Conservation (phyloP, 2,329 filamentous ascomycete species). For the Xylaria sp. region DNA sequence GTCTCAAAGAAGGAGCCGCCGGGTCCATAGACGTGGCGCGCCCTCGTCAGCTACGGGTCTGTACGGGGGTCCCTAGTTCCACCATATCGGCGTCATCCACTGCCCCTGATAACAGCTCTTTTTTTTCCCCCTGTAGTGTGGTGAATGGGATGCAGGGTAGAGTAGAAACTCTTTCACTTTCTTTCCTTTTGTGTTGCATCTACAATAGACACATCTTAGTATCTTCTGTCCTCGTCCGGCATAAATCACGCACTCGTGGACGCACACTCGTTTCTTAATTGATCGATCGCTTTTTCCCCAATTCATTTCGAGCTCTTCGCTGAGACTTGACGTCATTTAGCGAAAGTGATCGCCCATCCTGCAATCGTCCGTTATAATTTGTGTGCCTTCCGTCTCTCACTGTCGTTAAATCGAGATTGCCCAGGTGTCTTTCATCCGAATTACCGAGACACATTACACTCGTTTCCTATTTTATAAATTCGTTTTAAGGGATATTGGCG, state of each 20-base stretch:
- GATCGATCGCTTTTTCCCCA: constrained; percentile 2
- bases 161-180: constrained; percentile 8
- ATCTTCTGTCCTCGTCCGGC: constrained; percentile 15
- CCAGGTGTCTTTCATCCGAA: neutral
- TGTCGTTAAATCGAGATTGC: neutral
- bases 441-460: constrained; percentile 2
- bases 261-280: neutral
- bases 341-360: neutral
- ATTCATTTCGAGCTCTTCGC: constrained; percentile 25
- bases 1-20: constrained; percentile 12
- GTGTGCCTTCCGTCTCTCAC: neutral
- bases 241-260: neutral
- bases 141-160: neutral
- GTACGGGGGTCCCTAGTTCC: constrained; percentile 15
- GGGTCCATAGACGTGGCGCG: constrained; percentile 27
- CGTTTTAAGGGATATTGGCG: neutral
- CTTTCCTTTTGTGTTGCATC: constrained; percentile 4
- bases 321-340: constrained; percentile 32
- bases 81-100: constrained; percentile 32
- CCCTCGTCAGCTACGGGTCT: constrained; percentile 23
- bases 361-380: constrained; percentile 1
- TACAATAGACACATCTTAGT: neutral
- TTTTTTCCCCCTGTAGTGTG: constrained; percentile 7
- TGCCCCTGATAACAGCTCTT: constrained; percentile 18
- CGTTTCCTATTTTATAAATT: neutral